A percentile compares a stretch with the other conserved stretches of the same genome.
Conservation (phyloP, 768 basidiomycete species). For the Podaxis sp. region DNA sequence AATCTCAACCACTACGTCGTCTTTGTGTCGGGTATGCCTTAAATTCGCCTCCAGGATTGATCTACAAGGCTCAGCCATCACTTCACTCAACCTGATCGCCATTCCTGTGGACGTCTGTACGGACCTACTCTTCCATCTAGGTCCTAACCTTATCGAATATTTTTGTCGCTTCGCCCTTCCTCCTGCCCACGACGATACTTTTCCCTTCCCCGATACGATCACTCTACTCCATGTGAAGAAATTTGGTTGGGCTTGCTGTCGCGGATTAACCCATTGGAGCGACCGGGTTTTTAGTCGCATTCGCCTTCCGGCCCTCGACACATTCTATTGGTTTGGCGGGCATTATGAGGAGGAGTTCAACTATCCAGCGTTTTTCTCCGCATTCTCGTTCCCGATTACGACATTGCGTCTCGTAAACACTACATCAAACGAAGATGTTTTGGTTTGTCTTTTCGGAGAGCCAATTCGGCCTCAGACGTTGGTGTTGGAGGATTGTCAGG, state of each 20-base stretch:
- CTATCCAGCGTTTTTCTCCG: background rate
- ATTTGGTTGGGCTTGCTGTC: background rate
- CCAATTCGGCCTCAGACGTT: background rate
- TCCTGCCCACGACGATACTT: background rate
- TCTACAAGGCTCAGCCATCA: background rate
- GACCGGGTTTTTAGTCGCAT: background rate
- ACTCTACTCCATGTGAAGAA: background rate
- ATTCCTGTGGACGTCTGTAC: background rate
- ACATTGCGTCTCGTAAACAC: background rate
- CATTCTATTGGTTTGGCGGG: background rate
- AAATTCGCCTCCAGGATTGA: background rate
- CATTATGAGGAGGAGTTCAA: background rate
- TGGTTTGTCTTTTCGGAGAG: background rate
- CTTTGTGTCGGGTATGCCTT: background rate
- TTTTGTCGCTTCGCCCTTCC: background rate
- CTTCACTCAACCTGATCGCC: background rate
- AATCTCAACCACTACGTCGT: background rate
- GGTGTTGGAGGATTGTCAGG: background rate
- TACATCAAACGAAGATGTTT: background rate
- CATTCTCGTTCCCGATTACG: background rate
- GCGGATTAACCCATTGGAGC: background rate
- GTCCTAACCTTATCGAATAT: constrained; percentile 2
- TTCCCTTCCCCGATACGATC: background rate
- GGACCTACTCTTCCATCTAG: background rate
- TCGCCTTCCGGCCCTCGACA: background rate